Percentiles rank a stretch among this genome's conserved stretches.
phyloP scores from a whole-genome alignment of 306 rosid genomes.

The Cucurbita maxima region DNA sequence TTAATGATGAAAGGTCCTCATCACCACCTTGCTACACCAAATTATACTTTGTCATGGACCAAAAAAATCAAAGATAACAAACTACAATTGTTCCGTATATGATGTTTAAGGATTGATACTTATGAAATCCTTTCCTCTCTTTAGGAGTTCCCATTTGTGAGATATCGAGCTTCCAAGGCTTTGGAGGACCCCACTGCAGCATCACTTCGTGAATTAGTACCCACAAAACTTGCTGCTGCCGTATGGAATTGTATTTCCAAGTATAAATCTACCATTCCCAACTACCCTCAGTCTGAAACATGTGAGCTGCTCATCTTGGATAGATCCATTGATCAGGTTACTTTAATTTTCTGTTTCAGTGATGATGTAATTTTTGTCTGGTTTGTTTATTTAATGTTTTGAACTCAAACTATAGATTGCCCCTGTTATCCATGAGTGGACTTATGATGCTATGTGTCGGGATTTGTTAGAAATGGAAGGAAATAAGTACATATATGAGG shows the following conservation, averaged over 20 bases:
- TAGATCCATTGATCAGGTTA: constrained; percentile 87
- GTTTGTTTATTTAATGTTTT: constrained; percentile 10
- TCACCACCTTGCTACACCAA: not conserved
- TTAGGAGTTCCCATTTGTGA: constrained; percentile 66
- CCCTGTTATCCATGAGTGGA: constrained; percentile 96
- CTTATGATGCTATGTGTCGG: constrained; percentile 93
- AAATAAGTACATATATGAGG: constrained; percentile 71
- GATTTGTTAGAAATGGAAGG: constrained; percentile 80
- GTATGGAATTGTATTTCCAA: constrained; percentile 59
- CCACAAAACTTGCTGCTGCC: constrained; percentile 62
- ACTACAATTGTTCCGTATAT: not conserved
- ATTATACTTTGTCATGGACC: not conserved
- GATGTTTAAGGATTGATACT: not conserved
- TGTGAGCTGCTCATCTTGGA: constrained; percentile 84
- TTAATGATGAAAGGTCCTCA: not conserved
- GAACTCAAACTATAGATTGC: constrained; percentile 50
- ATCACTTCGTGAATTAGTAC: constrained; percentile 36
- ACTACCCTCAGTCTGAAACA: constrained; percentile 72
- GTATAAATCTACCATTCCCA: constrained; percentile 62
- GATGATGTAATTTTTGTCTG: not conserved
- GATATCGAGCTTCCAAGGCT: constrained; percentile 50
- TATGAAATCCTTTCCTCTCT: not conserved
- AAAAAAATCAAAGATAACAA: not conserved
- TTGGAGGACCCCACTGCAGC: constrained; percentile 25
- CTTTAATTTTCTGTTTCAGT: constrained; percentile 7